Evolutionary conservation across 2,329 filamentous ascomycete species (phyloP), one percentile per base, ranked within the genome.

Genomic region (Colletotrichum sp.): DNA sequence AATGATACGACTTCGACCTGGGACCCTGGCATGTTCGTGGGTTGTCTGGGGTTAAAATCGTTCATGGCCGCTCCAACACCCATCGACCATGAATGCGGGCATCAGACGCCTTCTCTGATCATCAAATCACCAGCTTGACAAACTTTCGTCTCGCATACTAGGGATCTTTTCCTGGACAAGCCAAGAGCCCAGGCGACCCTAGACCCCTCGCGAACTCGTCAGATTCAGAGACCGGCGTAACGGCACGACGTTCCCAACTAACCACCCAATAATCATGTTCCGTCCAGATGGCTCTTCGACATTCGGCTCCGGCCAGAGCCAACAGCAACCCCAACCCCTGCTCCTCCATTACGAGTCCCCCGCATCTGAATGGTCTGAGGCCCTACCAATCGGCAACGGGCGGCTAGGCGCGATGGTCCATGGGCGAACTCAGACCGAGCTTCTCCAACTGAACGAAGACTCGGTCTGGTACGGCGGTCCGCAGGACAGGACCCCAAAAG

Each of bases 391-490:
- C 70, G 87, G 87, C 25, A 88, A 88, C 77, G 87, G 87, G 36
- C 83, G 86, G 61, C 74, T 81, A 6, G 79, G 80, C 27, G 78
- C 78, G 34, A 87, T 87, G 85, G 78, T 88, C 36, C 84, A 86
- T 77, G 87, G 87, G 28, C 76, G 74, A 66, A 75, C 76, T 10
- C 36, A 56, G 10, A 77, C 81, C 5, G 87, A 89, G 75, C 78
- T 83, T 25, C 80, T 88, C 22, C 82, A 83, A 36, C 79, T 88
- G n/a, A 88, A 88, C 70, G 87, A 88, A 77, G 86, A 88, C 75
- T 87, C 86, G 10, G 82, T 86, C 22, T 87, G 85, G 85, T 86
- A 83, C 75, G 86, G 86, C 68, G 84, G 83, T 8, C 81, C 81
- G 8, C 84, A 86, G 74, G 78, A 86, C 68, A 85, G 86, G 27